These are phyloP conservation scores for Ustilago lituana DNA, from an alignment of 1,284 basidiomycete genomes.

Conservation along the genomic window DNA sequence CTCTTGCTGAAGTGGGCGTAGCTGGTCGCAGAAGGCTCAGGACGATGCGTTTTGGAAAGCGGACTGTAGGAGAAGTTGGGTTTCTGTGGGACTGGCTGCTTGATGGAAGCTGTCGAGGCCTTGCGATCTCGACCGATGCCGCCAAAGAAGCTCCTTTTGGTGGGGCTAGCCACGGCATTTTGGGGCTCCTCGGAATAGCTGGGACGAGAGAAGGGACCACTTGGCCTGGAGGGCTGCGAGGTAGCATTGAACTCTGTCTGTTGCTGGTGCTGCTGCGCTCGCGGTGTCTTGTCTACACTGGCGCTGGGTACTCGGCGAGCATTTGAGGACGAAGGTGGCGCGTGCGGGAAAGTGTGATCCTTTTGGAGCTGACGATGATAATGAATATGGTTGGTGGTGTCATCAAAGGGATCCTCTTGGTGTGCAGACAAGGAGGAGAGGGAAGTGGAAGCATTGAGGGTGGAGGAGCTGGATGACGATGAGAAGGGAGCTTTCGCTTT, in stretches of 20 bases:
- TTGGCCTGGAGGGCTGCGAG: slow-evolving; percentile 9
- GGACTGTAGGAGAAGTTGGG: slow-evolving; percentile 41
- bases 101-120: slow-evolving; percentile 38
- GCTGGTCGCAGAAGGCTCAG: slow-evolving; percentile 15
- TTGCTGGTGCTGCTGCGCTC: slow-evolving; percentile 7
- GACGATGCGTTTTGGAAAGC: slow-evolving; percentile 34
- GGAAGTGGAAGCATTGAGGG: slow-evolving; percentile 46
- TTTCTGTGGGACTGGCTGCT: slow-evolving; percentile 18
- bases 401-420: slow-evolving; percentile 42
- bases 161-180: slow-evolving; percentile 41
- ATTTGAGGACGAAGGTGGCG: slow-evolving; percentile 11
- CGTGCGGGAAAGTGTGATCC: slow-evolving; percentile 33
- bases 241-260: slow-evolving; percentile 13
- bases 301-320: slow-evolving; percentile 19
- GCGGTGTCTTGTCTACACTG: slow-evolving; percentile 9
- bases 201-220: slow-evolving; percentile 15
- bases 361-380: slow-evolving; percentile 47
- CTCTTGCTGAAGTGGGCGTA: slow-evolving; percentile 53
- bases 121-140: slow-evolving; percentile 50
- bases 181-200: slow-evolving; percentile 40
- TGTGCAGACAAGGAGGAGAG: slow-evolving; percentile 41
- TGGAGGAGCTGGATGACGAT: slow-evolving; percentile 40
- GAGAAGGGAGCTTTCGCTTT: slow-evolving; percentile 61
- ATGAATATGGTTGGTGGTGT: slow-evolving; percentile 40
- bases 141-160: slow-evolving; percentile 57